Conservation (phyloP, 1,139 yeast genomes). For the Entelexis paramagnoliae region DNA sequence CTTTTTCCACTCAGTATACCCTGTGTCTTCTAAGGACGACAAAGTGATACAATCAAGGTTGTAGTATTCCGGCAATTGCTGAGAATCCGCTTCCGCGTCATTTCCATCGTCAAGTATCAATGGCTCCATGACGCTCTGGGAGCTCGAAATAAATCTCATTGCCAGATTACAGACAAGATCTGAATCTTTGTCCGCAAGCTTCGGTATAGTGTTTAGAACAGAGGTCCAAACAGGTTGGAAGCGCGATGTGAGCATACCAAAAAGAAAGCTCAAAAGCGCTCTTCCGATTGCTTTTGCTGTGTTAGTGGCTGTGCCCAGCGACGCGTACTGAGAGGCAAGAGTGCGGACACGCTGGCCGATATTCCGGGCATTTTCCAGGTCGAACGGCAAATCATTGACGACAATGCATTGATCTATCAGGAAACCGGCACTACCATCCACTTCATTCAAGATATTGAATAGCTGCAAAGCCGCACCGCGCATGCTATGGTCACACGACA, state of each 20-base stretch:
- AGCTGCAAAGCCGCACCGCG: slow-evolving; percentile 19
- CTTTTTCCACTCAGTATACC: not conserved
- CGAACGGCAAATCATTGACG: slow-evolving; percentile 65
- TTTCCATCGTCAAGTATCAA: not conserved
- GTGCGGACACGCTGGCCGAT: slow-evolving; percentile 58
- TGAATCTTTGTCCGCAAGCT: slow-evolving; percentile 39
- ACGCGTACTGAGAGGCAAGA: slow-evolving; percentile 43
- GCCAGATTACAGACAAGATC: slow-evolving; percentile 50
- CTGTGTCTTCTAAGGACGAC: not conserved
- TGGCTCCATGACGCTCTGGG: not conserved
- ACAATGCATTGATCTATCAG: slow-evolving; percentile 38
- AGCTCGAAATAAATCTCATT: slow-evolving; percentile 32
- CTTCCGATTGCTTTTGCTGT: slow-evolving; percentile 30
- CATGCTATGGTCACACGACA: slow-evolving; percentile 18
- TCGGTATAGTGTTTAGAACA: slow-evolving; percentile 50
- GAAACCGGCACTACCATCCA: slow-evolving; percentile 2
- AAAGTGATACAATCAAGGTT: slow-evolving; percentile 9
- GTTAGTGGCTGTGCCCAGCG: slow-evolving; percentile 31
- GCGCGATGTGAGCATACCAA: slow-evolving; percentile 64
- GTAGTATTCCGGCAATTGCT: not conserved
- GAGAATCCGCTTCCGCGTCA: not conserved
- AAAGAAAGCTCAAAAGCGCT: slow-evolving; percentile 46
- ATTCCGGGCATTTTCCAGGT: slow-evolving; percentile 63
- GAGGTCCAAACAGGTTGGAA: slow-evolving; percentile 85
- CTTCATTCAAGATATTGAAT: not conserved